Evolutionary conservation across 192 early-diverging fungal species (phyloP), one percentile per base, ranked within the genome.

Genomic region (Coemansia sp.): DNA sequence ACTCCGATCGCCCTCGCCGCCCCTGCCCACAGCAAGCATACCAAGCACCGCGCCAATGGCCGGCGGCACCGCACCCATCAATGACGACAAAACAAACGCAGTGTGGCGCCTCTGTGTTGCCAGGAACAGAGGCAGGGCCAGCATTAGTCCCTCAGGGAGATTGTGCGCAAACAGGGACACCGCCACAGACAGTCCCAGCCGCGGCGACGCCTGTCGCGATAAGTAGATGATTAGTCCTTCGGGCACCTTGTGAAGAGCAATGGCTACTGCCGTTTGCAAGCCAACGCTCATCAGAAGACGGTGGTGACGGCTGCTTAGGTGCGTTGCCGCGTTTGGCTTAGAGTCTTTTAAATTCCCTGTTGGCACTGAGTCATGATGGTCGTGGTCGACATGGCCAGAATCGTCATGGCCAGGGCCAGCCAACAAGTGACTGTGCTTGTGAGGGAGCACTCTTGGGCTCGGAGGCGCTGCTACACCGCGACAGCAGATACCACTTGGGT

Each of bases 221-320:
- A 77, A 37, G 40, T 61, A 81, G 58, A 72, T 76, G 6, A 74
- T 69, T 58, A 82, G 59, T 21, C 80, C 79, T 50, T 82, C 80
- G 0, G 80, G 80, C 11, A 82, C 46, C 62, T 82, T 82, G 63
- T 82, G 80, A 37, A 82, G 55, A 17, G 74, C 68, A 17, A 82
- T 72, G 7, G 80, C 74, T 12, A 76, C 64, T 6, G 74, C 80
- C 11, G 74, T 82, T 43, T 74, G 75, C 38, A 82, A 42, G 17
- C 74, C 80, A 10, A 77, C 68, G 36, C 58, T 58, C 27, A 77
- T 46, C 17, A 82, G 48, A 15, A 63, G 62, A 24, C 61, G 62
- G 18, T 70, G 63, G 48, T 77, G 68, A 5, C 52, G 53, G 40
- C 40, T 69, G 63, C 73, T 76, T 42, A 68, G 37, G 21, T 69